Evolutionary conservation across 768 basidiomycete species (phyloP).

Genomic region (Albatrellus ellisii): DNA sequence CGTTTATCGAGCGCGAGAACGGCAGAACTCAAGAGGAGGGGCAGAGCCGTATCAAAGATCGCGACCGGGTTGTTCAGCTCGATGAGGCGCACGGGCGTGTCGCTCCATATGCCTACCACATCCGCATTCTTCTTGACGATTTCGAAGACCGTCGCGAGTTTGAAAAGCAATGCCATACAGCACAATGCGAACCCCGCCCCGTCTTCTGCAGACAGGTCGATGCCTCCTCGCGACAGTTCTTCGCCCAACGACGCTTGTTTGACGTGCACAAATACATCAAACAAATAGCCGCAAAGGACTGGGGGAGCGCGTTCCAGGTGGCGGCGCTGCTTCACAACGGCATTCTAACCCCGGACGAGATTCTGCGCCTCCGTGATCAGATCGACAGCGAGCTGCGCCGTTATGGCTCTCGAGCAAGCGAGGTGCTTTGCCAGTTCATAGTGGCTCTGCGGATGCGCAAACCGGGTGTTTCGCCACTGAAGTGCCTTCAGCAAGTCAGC

Average conservation of each 20-base stretch:
- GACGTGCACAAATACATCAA: conserved; percentile 30
- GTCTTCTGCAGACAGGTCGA: conserved; percentile 27
- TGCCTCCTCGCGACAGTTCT: conserved; percentile 36
- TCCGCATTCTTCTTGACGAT: conserved; percentile 48
- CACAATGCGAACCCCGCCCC: conserved; percentile 25
- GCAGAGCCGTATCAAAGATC: conserved; percentile 30
- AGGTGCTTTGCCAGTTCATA: conserved; percentile 42
- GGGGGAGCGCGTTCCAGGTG: conserved; percentile 66
- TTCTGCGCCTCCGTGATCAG: conserved; percentile 30
- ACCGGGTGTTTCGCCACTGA: conserved; percentile 26
- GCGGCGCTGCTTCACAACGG: conserved; percentile 56
- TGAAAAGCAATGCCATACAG: conserved; percentile 35
- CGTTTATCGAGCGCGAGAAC: conserved; percentile 44
- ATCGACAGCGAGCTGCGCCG: conserved; percentile 28
- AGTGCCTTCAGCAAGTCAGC: conserved; percentile 33
- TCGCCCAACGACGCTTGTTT: conserved; percentile 32
- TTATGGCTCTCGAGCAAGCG: conserved; percentile 23
- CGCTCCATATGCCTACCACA: conserved; percentile 59
- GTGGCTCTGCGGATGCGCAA: conserved; percentile 32
- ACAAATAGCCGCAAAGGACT: conserved; percentile 38
- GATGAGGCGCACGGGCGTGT: conserved; percentile 44
- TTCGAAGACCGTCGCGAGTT: conserved; percentile 40
- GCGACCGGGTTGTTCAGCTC: conserved; percentile 43
- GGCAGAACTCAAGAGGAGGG: conserved; percentile 36
- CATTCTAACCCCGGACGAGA: conserved; percentile 44